Evolutionary conservation across 345 rosid species (phyloP).

Genomic region (Gossypium raimondii): DNA sequence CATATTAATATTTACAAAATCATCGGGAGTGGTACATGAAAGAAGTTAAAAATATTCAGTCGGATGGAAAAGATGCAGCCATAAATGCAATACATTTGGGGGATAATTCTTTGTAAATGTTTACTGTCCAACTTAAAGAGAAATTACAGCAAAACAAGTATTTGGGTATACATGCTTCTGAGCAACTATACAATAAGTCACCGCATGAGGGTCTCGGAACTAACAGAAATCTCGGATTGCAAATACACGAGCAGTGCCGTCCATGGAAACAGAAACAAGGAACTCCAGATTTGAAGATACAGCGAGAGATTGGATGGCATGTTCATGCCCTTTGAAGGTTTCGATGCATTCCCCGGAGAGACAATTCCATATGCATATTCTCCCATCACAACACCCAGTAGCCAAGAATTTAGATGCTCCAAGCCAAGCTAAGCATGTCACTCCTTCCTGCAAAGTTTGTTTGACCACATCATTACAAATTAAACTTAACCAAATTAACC

Average conservation of each 20-base stretch:
- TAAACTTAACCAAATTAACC: background rate
- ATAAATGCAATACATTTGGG: no score
- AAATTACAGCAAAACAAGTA: no score
- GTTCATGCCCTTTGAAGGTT: slow-evolving; percentile 58
- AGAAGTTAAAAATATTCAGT: no score
- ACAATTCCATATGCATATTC: slow-evolving; percentile 74
- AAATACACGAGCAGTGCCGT: slow-evolving; percentile 71
- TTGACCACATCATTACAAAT: background rate
- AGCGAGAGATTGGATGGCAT: slow-evolving; percentile 50
- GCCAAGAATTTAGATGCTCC: slow-evolving; percentile 61
- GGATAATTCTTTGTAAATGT: no score
- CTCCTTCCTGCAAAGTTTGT: slow-evolving; percentile 55
- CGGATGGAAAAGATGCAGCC: no score
- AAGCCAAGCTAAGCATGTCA: slow-evolving; percentile 73
- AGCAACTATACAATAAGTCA: background rate
- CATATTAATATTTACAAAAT: no score
- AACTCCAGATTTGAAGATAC: slow-evolving; percentile 42
- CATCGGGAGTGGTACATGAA: no score
- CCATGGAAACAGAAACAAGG: slow-evolving; percentile 64
- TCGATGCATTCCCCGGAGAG: slow-evolving; percentile 63
- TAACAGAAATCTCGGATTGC: slow-evolving; percentile 51
- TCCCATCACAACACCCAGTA: slow-evolving; percentile 73
- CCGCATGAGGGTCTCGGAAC: background rate
- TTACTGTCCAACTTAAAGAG: no score
- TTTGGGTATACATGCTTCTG: background rate